Evolutionary conservation across 441 rosid genomes (phyloP).

Genomic region (Omphalea diandra): DNA sequence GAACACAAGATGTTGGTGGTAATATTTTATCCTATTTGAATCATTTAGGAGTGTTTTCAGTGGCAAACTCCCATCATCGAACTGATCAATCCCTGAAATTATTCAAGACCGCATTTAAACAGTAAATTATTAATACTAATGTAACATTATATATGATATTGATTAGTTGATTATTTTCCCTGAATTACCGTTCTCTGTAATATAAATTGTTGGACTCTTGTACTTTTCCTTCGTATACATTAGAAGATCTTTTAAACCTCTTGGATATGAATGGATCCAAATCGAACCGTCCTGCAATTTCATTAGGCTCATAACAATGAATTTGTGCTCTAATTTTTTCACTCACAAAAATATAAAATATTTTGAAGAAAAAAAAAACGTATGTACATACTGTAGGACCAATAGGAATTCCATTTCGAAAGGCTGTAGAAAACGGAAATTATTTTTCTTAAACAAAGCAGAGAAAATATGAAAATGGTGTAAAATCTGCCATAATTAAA

Average conservation of each 20-base stretch:
- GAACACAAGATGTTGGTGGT: slow-evolving; percentile 20
- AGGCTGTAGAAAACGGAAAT: too few relatives aligned
- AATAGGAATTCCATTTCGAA: slow-evolving; percentile 29
- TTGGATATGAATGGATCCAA: slow-evolving; percentile 42
- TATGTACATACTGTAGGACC: slow-evolving; percentile 27
- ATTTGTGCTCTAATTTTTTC: too few relatives aligned
- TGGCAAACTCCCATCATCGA: slow-evolving; percentile 23
- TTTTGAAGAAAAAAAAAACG: too few relatives aligned
- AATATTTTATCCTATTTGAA: slow-evolving; percentile 19
- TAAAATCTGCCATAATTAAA: too few relatives aligned
- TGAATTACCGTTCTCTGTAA: slow-evolving; percentile 57
- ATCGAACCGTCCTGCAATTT: slow-evolving; percentile 28
- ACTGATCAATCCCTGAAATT: slow-evolving; percentile 31
- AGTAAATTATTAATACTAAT: background rate
- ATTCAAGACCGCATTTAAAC: too few relatives aligned
- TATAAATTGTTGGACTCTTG: slow-evolving; percentile 36
- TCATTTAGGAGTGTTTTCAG: slow-evolving; percentile 19
- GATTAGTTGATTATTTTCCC: background rate
- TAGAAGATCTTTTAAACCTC: slow-evolving; percentile 34
- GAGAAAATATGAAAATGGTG: background rate
- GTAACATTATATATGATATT: too few relatives aligned
- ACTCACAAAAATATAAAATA: background rate
- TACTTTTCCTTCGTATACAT: slow-evolving; percentile 35
- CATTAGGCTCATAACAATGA: too few relatives aligned
- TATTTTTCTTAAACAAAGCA: too few relatives aligned